A percentile compares a stretch with the other conserved stretches of the same genome.
Evolutionary conservation across 75 land plant genomes (phyloP).

Genomic region (Cryptomeria japonica): DNA sequence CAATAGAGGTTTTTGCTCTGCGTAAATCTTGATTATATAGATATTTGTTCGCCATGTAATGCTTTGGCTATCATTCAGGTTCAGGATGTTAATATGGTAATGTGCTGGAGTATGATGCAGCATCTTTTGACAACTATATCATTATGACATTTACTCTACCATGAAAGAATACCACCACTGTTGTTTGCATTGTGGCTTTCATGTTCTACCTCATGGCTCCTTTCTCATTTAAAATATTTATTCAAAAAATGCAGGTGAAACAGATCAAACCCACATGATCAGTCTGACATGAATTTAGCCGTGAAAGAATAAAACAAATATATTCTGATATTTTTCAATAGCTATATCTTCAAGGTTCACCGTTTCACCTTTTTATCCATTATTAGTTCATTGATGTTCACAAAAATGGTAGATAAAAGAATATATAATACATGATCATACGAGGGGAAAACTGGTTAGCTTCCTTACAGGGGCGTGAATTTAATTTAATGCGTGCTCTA

Average conservation of each 20-base stretch:
- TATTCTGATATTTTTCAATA: background rate
- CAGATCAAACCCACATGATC: background rate
- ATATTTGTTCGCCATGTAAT: background rate
- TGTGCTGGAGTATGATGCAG: background rate
- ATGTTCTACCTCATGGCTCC: background rate
- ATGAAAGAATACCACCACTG: background rate
- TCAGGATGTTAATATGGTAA: background rate
- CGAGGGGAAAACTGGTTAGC: background rate
- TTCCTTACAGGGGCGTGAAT: background rate
- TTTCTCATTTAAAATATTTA: background rate
- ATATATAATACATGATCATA: background rate
- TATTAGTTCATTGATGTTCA: too few relatives aligned
- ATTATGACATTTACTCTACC: background rate
- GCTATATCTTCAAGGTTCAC: background rate
- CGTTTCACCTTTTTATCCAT: too few relatives aligned
- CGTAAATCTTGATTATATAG: background rate
- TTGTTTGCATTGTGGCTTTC: background rate
- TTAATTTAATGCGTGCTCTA: too few relatives aligned
- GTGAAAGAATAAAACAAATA: background rate
- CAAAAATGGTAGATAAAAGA: too few relatives aligned
- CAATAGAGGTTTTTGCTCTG: background rate
- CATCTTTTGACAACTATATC: background rate
- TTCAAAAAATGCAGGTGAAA: background rate
- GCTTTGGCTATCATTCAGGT: background rate
- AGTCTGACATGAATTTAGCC: background rate